Evolutionary conservation across 2,329 filamentous ascomycete genomes (phyloP).

Genomic region (Aspergillus transmontanensis): DNA sequence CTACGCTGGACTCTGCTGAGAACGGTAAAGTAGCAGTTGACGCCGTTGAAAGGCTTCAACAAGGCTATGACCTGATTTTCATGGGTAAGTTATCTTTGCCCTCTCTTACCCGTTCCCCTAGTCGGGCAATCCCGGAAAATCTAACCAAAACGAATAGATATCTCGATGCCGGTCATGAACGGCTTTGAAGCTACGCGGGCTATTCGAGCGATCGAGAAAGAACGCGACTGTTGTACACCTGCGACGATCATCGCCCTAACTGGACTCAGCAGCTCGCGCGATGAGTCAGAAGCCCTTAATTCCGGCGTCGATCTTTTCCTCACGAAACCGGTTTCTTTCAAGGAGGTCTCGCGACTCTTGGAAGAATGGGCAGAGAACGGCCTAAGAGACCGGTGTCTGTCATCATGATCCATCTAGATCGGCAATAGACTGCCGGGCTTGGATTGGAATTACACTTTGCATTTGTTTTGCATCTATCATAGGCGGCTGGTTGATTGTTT

Average conservation of each 20-base stretch:
- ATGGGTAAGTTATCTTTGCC: slow-evolving; percentile 35
- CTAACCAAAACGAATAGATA: slow-evolving; percentile 32
- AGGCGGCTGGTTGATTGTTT: background rate
- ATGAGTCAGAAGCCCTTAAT: slow-evolving; percentile 46
- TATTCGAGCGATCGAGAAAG: slow-evolving; percentile 47
- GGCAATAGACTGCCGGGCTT: background rate
- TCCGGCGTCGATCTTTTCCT: slow-evolving; percentile 51
- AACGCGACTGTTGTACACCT: slow-evolving; percentile 31
- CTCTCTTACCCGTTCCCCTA: too few species aligned
- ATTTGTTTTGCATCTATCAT: slow-evolving; percentile 11
- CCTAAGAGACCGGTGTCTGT: background rate
- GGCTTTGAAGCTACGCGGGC: slow-evolving; percentile 51
- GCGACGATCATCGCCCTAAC: slow-evolving; percentile 50
- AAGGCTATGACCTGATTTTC: slow-evolving; percentile 49
- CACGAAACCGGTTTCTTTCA: slow-evolving; percentile 51
- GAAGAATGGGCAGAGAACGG: slow-evolving; percentile 32
- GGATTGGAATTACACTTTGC: slow-evolving; percentile 14
- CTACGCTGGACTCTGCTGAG: slow-evolving; percentile 41
- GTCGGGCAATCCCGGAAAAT: background rate
- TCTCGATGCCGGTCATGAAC: slow-evolving; percentile 53
- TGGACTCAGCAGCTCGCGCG: slow-evolving; percentile 46
- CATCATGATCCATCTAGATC: background rate
- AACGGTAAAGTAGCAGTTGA: slow-evolving; percentile 49
- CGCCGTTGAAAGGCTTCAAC: slow-evolving; percentile 34
- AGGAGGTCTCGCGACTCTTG: slow-evolving; percentile 44